Base-by-base conservation (phyloP, 1,284 basidiomycete genomes). In the Cryptococcus hybrid region DNA sequence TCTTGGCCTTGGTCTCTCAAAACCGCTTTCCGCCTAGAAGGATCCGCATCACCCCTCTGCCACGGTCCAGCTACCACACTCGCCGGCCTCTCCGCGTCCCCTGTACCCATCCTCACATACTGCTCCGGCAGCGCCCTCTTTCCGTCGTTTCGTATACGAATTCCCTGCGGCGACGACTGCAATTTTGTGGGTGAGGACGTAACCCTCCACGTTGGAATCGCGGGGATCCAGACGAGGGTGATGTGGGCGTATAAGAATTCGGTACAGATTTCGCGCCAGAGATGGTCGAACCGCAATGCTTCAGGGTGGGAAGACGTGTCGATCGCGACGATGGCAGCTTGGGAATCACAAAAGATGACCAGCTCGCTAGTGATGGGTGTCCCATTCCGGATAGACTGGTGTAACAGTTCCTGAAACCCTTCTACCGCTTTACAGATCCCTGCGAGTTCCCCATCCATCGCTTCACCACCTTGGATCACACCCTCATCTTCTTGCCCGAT, bases 1-100 rank as follows among this genome's bases (percentile, higher is more conserved):
- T 1, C 51, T 49, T 5, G 68, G 67, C 48, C 56, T 58, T 2
- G 73, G 72, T 24, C 70, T 56, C 37, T 69, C 63, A 45, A 70
- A 0, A 69, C 67, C 12, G 63, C 39, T 49, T 74, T 73, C 48
- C 59, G 64, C 36, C 63, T 60, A 1, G 68, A 67, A 4, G 73
- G 75, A 46, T 77, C 73, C 7, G 75, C 68, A 51, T 75, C 71
- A 5, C 75, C 75, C n/a, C 65, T 59, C 58, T 77, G 75, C 75
- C 75, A 77, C 2, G 69, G 57, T 2, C 75, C 75, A 37, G 66
- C 56, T 39, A 69, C 65, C 0, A 66, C 60, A 57, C 75, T 75
- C 1, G 63, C 71, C 3, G 67, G 58, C 0, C 68, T 67, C 0
- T 62, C 61, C 3, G 70, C 60, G 1, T 77, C 75, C 8, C 72